Evolutionary conservation across 1,284 basidiomycete species (phyloP), one percentile per base, ranked within the genome.

Genomic region (Pascua sp.): DNA sequence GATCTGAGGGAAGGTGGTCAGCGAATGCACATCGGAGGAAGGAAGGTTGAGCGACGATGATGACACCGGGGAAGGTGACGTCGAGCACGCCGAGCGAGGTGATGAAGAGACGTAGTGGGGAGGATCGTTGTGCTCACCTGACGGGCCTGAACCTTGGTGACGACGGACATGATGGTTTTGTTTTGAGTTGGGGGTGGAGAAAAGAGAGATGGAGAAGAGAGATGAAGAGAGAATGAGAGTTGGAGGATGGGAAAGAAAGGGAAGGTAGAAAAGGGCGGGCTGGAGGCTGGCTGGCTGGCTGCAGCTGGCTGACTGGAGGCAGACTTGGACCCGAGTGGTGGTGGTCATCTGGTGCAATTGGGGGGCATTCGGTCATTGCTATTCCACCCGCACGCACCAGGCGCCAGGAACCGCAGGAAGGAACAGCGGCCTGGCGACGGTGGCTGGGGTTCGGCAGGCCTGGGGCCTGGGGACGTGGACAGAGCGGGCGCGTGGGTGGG

Each of bases 91-190:
- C 15, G 49, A 50, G 38, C 17, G 12, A 4, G 46, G 36, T 15
- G 11, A 49, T 18, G 8, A 51, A 11, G 39, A 18, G 49, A 39
- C 54, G 42, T 47, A 42, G 53, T 59, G 37, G 49, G 54, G 37
- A 18, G 32, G 51, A 53, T 42, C 13, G 7, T 15, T 45, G 24
- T 46, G 55, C 48, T 43, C 39, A 89, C 90, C 86, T 92, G 90
- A 76, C 91, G 90, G 73, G 90, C 89, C 80, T 86, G 82, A 71
- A 94, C 80, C 81, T 91, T 90, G 64, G 85, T 85, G 59, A 74
- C 59, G 81, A 90, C 84, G 70, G 90, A 90, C 90, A 93, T 93
- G 79, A 71, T 81, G 51, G 41, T 49, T 3, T 32, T 32, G 24
- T 32, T 32, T 32, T 32, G 24, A 32, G 51, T 57, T 56, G 44